Percentiles rank a stretch among this genome's conserved stretches.
These are phyloP conservation scores for Delonix regia DNA, from an alignment of 306 rosid genomes.

Conservation along the genomic window DNA sequence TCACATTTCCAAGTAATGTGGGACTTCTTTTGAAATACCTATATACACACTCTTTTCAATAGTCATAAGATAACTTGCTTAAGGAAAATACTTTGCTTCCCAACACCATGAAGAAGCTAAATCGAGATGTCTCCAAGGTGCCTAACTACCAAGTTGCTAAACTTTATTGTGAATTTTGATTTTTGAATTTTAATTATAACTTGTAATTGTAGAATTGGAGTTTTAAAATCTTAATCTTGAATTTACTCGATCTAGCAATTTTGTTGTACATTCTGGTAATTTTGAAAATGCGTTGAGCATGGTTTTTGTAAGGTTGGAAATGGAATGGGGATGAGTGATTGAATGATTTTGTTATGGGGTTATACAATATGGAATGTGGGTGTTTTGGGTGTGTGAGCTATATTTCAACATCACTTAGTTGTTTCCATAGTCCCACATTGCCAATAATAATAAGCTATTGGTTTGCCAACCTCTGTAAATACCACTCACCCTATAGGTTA, in stretches of 20 bases:
- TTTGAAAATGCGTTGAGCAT: neutral
- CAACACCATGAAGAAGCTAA: conserved; percentile 74
- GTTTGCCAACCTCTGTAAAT: no score
- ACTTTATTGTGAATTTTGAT: neutral
- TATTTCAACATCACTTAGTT: no score
- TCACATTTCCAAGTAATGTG: no score
- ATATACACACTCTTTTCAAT: no score
- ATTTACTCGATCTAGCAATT: neutral
- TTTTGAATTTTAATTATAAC: neutral
- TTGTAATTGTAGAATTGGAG: neutral
- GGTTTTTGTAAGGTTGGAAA: neutral
- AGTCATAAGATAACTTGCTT: conserved; percentile 67
- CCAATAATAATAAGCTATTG: no score
- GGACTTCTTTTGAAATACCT: no score
- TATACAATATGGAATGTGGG: neutral
- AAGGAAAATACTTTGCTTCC: conserved; percentile 70
- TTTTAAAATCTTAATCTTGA: neutral
- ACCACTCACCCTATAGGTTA: no score
- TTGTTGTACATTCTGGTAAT: neutral
- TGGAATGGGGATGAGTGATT: neutral
- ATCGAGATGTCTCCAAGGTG: conserved; percentile 93
- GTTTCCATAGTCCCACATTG: no score
- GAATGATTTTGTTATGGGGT: neutral
- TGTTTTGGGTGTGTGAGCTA: no score
- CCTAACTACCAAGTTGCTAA: neutral